Evolutionary conservation across 306 rosid species (phyloP).

Genomic region (Phaseolus lunatus): DNA sequence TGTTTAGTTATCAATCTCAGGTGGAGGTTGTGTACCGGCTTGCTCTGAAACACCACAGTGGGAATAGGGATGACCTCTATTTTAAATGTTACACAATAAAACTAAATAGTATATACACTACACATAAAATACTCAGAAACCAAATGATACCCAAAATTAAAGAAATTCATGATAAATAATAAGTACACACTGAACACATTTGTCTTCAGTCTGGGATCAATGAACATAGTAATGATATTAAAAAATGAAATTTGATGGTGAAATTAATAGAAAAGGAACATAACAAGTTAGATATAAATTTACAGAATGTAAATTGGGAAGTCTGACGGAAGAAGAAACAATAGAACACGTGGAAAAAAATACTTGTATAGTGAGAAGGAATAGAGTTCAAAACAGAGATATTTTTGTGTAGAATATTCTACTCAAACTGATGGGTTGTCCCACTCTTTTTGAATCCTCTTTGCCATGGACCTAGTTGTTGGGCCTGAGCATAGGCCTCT

Average conservation of each 20-base stretch:
- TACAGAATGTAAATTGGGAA: background rate
- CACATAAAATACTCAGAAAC: background rate
- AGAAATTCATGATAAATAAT: conserved; percentile 4
- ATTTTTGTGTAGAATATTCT: background rate
- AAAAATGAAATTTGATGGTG: background rate
- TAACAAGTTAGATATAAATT: background rate
- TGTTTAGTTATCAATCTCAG: background rate
- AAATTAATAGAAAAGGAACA: background rate
- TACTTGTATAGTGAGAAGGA: background rate
- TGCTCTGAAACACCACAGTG: background rate
- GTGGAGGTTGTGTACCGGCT: background rate
- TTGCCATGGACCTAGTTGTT: too few species aligned
- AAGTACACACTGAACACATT: background rate
- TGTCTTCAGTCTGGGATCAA: background rate
- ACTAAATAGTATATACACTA: background rate
- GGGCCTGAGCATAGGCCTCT: too few species aligned
- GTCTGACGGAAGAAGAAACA: background rate
- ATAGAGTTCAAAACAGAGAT: background rate
- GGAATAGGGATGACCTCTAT: background rate
- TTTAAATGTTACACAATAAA: background rate
- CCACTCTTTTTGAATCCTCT: too few species aligned
- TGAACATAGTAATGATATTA: background rate
- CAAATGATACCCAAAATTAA: background rate
- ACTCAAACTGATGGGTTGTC: too few species aligned
- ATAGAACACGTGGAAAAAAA: background rate